Evolutionary conservation across 2,329 filamentous ascomycete species (phyloP), one percentile per base, ranked within the genome.

Genomic region (Malbranchea zuffiana): DNA sequence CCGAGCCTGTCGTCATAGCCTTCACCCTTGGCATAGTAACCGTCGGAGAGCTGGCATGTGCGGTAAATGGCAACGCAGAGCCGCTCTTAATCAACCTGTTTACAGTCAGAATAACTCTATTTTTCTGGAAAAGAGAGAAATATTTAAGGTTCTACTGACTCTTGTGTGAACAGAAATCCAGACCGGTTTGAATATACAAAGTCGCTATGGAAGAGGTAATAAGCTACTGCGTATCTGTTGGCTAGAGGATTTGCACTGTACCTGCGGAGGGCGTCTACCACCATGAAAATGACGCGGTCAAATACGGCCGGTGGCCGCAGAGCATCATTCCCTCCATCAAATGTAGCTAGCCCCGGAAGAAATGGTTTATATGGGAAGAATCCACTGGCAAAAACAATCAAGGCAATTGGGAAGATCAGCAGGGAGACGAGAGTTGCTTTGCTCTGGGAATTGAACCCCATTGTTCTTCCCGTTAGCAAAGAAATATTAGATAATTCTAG

Each of bases 301-400:
- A 98, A 98, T 0, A 81, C 77, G 21, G 82, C 72, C 32, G 68
- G 61, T 3, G 81, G 77, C 5, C 69, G 69, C 31, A 61, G 52
- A 13, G 66, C 75, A 31, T 67, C 62, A 18, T 72, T 55, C 44
- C 75, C 71, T 59, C 78, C 45, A 18, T 54, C 48, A 45, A 60
- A 82, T 44, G 72, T 66, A 6, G 90, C 87, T 31, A 94, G 66
- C 3, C 90, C 90, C 7, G 87, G 78, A 32, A 98, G 70, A 47
- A 94, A 81, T 2, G 90, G 86, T 55, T 98, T 98, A 63, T 96
- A 95, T 5, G 90, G 90, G 54, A 98, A 98, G 70, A 98, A 98
- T 10, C 90, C 88, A 20, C 77, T 75, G 17, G 83, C 87, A 59
- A 96, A 96, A 46, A 80, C 61, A 37, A 81, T 49, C 45, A 87